Conservation (phyloP, 2,329 filamentous ascomycete species). For the Pseudocercospora macadamiae region DNA sequence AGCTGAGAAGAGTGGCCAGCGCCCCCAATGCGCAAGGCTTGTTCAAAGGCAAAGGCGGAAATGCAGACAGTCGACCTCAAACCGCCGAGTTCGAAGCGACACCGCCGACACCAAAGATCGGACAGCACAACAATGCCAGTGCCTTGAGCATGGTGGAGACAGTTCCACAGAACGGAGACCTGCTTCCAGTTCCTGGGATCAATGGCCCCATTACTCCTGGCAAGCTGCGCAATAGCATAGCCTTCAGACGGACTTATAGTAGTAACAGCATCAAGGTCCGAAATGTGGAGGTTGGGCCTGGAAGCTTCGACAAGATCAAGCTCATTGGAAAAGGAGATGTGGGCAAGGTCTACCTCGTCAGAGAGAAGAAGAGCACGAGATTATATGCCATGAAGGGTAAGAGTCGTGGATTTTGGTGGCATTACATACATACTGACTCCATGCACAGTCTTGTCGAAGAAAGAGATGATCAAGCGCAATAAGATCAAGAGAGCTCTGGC, state of each 20-base stretch:
- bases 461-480: conserved; percentile 99
- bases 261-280: conserved; percentile 99
- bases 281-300: conserved; percentile 91
- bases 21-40: conserved; percentile 95
- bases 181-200: conserved; percentile 42
- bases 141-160: conserved; percentile 60
- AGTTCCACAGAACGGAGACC: conserved; percentile 39
- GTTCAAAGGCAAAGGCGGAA: conserved; percentile 57
- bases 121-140: conserved; percentile 46
- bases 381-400: conserved; percentile 98
- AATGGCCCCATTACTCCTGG: conserved; percentile 69
- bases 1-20: conserved; percentile 90
- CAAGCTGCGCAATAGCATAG: conserved; percentile 66
- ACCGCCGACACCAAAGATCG: conserved; percentile 61
- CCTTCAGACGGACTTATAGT: conserved; percentile 94
- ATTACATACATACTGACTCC: conserved; percentile 7
- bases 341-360: conserved; percentile 94
- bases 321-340: conserved; percentile 98
- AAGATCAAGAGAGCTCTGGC: conserved; percentile 98
- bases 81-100: conserved; percentile 72
- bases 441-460: conserved; percentile 86
- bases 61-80: conserved; percentile 56
- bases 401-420: neutral
- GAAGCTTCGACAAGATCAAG: conserved; percentile 99
- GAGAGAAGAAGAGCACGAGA: conserved; percentile 95